Evolutionary conservation across 495 filamentous ascomycete genomes (phyloP), one percentile per base, ranked within the genome.

Genomic region (Clohesyomyces aquaticus): DNA sequence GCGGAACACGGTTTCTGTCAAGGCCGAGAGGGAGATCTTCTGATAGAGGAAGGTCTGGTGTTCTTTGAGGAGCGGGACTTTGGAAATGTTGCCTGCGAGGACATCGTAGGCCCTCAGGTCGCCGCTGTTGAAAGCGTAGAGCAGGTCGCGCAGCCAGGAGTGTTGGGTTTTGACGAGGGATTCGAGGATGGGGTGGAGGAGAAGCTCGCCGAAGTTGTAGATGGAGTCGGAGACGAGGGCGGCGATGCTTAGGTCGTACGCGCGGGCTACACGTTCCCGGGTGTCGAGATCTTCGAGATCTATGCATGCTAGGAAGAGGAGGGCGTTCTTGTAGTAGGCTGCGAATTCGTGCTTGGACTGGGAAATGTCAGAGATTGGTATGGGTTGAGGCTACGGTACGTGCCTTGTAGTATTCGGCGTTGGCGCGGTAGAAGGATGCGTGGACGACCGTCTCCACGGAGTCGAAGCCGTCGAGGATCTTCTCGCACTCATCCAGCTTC

Each of bases 151-250:
- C 26, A 99, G 85, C 94, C 94, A 99, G 67, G 79, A 77, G 72
- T 89, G 82, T 46, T 79, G 75, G 32, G 85, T 83, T 53, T 84
- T 78, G 46, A 77, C 81, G 55, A 99, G 82, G 6, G 90, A 86
- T 72, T 96, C 88, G 57, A 98, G 87, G 71, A 99, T 95, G 4
- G 94, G 95, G 78, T 99, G 94, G 61, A 98, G 85, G 21, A 99
- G 87, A 4, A 99, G 91, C 81, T 99, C 94, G 76, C 94, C 94
- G 65, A 99, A 99, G 82, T 98, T 99, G 83, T 98, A 98, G 79
- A 98, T 98, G 63, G 84, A 86, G 73, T 93, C 91, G 52, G 91
- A 96, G 32, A 96, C 88, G 10, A 99, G 82, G 12, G 94, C 94
- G 19, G 95, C 92, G 48, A 99, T 87, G 71, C 86, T 85, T 61